phyloP scores from a whole-genome alignment of 179 eudicot species.

The Spergularia azorica region DNA sequence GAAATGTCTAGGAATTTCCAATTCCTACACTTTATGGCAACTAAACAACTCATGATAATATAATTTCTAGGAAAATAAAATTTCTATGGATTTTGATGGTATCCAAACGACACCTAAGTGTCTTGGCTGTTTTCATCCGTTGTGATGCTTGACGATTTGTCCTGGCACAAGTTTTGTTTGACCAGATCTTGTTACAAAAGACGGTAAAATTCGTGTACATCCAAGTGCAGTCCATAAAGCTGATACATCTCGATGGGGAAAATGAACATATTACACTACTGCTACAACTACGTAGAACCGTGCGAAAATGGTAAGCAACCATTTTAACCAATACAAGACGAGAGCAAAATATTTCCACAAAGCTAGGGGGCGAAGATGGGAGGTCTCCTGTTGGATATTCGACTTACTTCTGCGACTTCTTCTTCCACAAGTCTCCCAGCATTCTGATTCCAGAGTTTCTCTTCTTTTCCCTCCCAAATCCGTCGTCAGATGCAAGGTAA shows the following conservation, averaged over 20 bases:
- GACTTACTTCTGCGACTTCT: conserved; percentile 67
- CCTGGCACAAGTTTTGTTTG: too few species aligned
- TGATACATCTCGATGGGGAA: conserved; percentile 10
- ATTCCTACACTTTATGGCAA: too few species aligned
- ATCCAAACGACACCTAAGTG: too few species aligned
- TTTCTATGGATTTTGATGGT: too few species aligned
- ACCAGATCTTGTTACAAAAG: too few species aligned
- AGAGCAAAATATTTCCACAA: neutral
- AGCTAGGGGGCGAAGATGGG: neutral
- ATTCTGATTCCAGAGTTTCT: conserved; percentile 76
- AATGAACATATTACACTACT: neutral
- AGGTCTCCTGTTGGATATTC: neutral
- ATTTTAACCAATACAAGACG: conserved; percentile 13
- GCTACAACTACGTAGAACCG: neutral
- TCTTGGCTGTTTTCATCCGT: too few species aligned
- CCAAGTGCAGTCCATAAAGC: neutral
- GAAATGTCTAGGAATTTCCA: too few species aligned
- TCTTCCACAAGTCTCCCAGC: conserved; percentile 93
- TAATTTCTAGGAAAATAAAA: too few species aligned
- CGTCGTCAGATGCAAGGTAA: conserved; percentile 65
- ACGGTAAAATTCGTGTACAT: too few species aligned
- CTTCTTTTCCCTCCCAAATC: conserved; percentile 59
- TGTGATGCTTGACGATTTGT: too few species aligned
- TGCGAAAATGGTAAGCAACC: conserved; percentile 38
- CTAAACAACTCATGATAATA: too few species aligned